These are phyloP conservation scores for Salisapilia sapeloensis DNA, from an alignment of 352 stramenopile species.

Conservation along the genomic window DNA sequence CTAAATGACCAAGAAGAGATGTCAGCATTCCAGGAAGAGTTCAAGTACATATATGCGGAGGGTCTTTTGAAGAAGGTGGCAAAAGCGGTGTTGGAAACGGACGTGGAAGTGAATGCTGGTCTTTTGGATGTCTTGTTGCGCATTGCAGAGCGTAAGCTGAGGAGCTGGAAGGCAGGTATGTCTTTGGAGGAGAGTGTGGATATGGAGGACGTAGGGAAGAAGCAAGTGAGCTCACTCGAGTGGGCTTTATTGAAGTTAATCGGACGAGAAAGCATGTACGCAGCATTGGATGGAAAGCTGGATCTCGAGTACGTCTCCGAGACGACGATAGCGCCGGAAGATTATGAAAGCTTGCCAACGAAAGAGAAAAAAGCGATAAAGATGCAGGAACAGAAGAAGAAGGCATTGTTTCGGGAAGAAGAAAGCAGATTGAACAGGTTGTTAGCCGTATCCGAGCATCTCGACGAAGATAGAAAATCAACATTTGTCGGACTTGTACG, in stretches of 20 bases:
- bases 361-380: too few species aligned
- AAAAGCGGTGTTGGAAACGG: conserved; percentile 5
- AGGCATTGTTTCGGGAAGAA: conserved; percentile 44
- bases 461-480: conserved; percentile 7
- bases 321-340: too few species aligned
- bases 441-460: conserved; percentile 14
- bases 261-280: too few species aligned
- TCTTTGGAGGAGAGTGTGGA: conserved; percentile 57
- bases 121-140: conserved; percentile 36
- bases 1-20: conserved; percentile 72
- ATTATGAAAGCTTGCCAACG: too few species aligned
- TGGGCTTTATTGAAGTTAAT: too few species aligned
- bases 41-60: conserved; percentile 68
- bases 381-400: conserved; percentile 12
- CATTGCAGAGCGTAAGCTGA: conserved; percentile 39
- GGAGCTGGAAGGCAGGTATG: conserved; percentile 18
- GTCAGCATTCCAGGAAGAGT: conserved; percentile 83
- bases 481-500: conserved; percentile 13
- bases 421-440: conserved; percentile 24
- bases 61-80: conserved; percentile 64
- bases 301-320: too few species aligned
- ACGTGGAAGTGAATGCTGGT: conserved; percentile 21
- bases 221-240: too few species aligned
- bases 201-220: too few species aligned
- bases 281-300: too few species aligned